Percentiles rank a stretch among this genome's conserved stretches.
Conservation (phyloP, 345 rosid species). For the Raphanus raphanistrum region DNA sequence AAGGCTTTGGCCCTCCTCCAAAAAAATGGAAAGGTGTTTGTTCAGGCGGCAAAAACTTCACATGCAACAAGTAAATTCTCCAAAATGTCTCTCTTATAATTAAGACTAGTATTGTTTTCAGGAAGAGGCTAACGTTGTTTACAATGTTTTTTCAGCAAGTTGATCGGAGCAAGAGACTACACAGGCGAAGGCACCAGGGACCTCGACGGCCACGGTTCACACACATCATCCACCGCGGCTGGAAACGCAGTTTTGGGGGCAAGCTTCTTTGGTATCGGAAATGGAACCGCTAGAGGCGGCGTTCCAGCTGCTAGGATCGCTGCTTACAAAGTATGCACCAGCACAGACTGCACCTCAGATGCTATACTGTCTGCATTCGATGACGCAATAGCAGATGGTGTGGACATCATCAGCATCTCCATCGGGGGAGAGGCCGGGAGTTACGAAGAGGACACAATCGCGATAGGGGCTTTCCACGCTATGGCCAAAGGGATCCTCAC, state of each 20-base stretch:
- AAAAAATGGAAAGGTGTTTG: conserved; percentile 57
- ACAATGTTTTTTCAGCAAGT: conserved; percentile 38
- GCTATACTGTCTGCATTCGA: conserved; percentile 50
- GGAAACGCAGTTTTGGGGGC: conserved; percentile 38
- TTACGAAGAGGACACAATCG: conserved; percentile 2
- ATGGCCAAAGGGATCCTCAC: conserved; percentile 53
- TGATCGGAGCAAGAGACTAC: conserved; percentile 57
- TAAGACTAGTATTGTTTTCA: background rate
- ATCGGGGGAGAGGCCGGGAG: accelerated
- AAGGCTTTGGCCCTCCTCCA: conserved; percentile 54
- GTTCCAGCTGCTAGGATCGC: conserved; percentile 59
- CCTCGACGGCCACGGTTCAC: conserved; percentile 46
- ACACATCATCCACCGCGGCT: conserved; percentile 56
- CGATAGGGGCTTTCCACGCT: conserved; percentile 59
- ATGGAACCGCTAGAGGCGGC: conserved; percentile 56
- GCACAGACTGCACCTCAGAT: background rate
- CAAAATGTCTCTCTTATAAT: background rate
- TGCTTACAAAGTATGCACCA: conserved; percentile 41
- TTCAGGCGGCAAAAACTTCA: conserved; percentile 46
- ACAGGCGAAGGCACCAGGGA: conserved; percentile 34
- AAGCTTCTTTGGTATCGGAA: conserved; percentile 45
- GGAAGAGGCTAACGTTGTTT: background rate
- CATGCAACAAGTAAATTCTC: conserved; percentile 51
- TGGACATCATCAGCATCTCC: conserved; percentile 48
- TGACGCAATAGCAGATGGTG: conserved; percentile 70